These are phyloP conservation scores for Stagonosporopsis rhizophila DNA, from an alignment of 2,329 filamentous ascomycete species.

Conservation along the genomic window DNA sequence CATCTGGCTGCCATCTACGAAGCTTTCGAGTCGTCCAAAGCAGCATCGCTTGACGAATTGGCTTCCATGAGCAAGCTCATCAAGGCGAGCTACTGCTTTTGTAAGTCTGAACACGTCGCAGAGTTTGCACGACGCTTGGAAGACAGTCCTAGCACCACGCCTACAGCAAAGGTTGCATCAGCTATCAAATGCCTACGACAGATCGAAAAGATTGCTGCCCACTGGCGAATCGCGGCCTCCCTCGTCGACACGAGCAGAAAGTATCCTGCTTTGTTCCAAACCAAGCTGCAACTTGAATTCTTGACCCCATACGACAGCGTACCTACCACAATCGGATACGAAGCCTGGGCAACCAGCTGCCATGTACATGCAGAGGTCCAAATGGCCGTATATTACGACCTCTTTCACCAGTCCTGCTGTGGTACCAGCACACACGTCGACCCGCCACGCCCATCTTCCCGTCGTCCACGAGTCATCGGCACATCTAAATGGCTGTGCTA, in stretches of 20 bases:
- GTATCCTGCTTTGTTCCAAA: conserved; percentile 2
- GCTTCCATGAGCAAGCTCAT: conserved; percentile 1
- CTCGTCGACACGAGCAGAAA: neutral
- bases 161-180: conserved; percentile 16
- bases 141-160: conserved; percentile 4
- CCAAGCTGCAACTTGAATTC: neutral
- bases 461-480: conserved; percentile 11
- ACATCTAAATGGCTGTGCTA: conserved; percentile 18
- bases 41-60: neutral
- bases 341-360: conserved; percentile 14
- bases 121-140: conserved; percentile 12
- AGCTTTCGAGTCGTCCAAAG: conserved; percentile 3
- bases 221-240: conserved; percentile 6
- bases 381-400: conserved; percentile 12
- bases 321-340: conserved; percentile 12
- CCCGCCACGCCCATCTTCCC: neutral
- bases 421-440: neutral
- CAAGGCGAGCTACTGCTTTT: conserved; percentile 7
- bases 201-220: conserved; percentile 15
- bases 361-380: conserved; percentile 18
- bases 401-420: neutral
- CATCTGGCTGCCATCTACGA: neutral
- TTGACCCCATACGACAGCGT: conserved; percentile 14
- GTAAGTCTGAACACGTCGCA: neutral
- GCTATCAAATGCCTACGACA: conserved; percentile 17